Conservation (phyloP, 352 stramenopile genomes). For the Aphanomyces stellatus region DNA sequence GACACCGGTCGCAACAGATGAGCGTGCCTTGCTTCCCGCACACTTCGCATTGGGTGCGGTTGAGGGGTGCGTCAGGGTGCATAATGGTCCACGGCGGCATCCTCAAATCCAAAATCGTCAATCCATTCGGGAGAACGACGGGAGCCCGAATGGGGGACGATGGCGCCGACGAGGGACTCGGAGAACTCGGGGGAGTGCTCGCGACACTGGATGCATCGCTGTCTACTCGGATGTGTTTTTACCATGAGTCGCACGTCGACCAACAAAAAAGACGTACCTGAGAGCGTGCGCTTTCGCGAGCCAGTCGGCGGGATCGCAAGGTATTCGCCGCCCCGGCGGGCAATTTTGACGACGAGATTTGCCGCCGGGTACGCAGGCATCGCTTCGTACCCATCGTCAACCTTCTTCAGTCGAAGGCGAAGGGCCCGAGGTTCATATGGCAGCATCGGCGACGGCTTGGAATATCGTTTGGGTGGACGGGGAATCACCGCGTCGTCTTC, state of each 20-base stretch:
- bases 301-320: background rate
- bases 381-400: slow-evolving; percentile 10
- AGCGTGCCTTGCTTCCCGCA: slow-evolving; percentile 12
- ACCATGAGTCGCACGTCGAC: too few relatives aligned
- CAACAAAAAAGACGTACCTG: too few relatives aligned
- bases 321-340: background rate
- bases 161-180: slow-evolving; percentile 6
- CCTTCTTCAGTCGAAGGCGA: slow-evolving; percentile 8
- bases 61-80: background rate
- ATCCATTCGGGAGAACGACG: background rate
- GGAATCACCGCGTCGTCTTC: too few relatives aligned
- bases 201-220: background rate
- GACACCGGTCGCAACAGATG: slow-evolving; percentile 13
- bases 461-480: too few relatives aligned
- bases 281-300: too few relatives aligned
- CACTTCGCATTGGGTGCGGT: slow-evolving; percentile 14
- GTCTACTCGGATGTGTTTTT: too few relatives aligned
- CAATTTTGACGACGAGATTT: background rate
- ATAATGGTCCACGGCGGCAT: slow-evolving; percentile 4
- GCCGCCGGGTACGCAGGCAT: background rate
- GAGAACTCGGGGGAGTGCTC: background rate
- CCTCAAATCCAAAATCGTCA: background rate
- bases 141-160: slow-evolving; percentile 7
- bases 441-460: background rate
- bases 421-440: background rate